phyloP scores from a whole-genome alignment of 768 basidiomycete species.

The Lentinula sp. region DNA sequence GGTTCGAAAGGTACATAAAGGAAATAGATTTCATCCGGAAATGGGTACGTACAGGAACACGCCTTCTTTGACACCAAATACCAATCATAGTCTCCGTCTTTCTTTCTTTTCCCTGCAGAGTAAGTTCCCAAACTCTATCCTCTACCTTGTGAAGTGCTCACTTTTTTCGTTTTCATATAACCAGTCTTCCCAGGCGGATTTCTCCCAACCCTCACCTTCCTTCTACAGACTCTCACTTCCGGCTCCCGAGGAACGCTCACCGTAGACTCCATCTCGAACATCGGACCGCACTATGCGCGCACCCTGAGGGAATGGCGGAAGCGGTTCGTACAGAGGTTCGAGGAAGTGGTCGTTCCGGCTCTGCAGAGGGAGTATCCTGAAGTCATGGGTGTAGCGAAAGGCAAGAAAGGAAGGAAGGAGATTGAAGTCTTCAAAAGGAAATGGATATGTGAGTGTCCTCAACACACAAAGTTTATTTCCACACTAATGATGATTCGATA shows the following conservation, averaged over 20 bases:
- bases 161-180: not conserved
- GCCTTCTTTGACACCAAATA: too few relatives aligned
- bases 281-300: slow-evolving; percentile 57
- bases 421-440: slow-evolving; percentile 72
- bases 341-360: slow-evolving; percentile 50
- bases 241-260: slow-evolving; percentile 38
- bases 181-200: slow-evolving; percentile 53
- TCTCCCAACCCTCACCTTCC: slow-evolving; percentile 41
- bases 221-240: slow-evolving; percentile 30
- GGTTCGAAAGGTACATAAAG: slow-evolving; percentile 47
- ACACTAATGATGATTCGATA: slow-evolving; percentile 6
- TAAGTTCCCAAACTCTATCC: not conserved
- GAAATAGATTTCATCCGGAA: slow-evolving; percentile 75
- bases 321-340: slow-evolving; percentile 55
- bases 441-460: slow-evolving; percentile 53
- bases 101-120: not conserved
- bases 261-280: slow-evolving; percentile 49
- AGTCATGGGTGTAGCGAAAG: slow-evolving; percentile 31
- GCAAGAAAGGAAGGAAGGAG: slow-evolving; percentile 38
- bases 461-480: too few relatives aligned
- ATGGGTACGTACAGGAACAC: slow-evolving; percentile 43
- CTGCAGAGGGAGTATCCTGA: slow-evolving; percentile 55
- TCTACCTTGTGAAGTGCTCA: not conserved
- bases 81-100: not conserved
- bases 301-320: slow-evolving; percentile 72